These are phyloP conservation scores for Plectosphaerella sp. DNA, from an alignment of 2,329 filamentous ascomycete species.

Conservation along the genomic window DNA sequence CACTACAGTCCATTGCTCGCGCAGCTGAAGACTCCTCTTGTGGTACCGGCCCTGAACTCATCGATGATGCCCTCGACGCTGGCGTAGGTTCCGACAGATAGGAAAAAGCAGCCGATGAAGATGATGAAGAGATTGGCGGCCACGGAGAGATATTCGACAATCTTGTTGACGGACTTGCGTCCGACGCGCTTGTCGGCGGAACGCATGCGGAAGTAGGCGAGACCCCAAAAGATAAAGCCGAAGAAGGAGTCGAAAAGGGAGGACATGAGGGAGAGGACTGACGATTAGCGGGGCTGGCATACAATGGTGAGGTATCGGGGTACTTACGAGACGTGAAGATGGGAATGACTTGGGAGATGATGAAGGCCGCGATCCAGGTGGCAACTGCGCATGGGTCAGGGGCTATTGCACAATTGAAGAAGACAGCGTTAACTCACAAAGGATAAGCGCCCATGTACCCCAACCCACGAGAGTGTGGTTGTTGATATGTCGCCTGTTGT, in stretches of 20 bases:
- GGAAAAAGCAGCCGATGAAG: slow-evolving; percentile 71
- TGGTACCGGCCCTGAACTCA: slow-evolving; percentile 59
- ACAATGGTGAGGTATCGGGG: no score
- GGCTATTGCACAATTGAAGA: background rate
- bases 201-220: slow-evolving; percentile 75
- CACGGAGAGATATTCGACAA: slow-evolving; percentile 51
- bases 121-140: slow-evolving; percentile 71
- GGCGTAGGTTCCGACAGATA: slow-evolving; percentile 77
- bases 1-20: slow-evolving; percentile 58
- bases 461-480: slow-evolving; percentile 80
- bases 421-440: slow-evolving; percentile 38
- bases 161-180: slow-evolving; percentile 43
- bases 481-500: slow-evolving; percentile 67
- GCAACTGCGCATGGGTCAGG: slow-evolving; percentile 29
- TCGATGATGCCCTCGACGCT: slow-evolving; percentile 71
- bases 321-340: slow-evolving; percentile 75
- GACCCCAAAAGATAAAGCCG: slow-evolving; percentile 92
- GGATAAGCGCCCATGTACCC: slow-evolving; percentile 71
- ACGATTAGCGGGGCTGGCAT: slow-evolving; percentile 24
- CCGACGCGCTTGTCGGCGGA: slow-evolving; percentile 54
- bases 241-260: slow-evolving; percentile 91
- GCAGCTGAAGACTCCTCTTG: slow-evolving; percentile 73
- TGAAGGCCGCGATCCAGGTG: slow-evolving; percentile 84
- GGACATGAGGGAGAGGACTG: slow-evolving; percentile 69
- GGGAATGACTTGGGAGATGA: slow-evolving; percentile 88